Evolutionary conservation across 176 grass and related monocot species (phyloP).

Genomic region (Zoysia japonica): DNA sequence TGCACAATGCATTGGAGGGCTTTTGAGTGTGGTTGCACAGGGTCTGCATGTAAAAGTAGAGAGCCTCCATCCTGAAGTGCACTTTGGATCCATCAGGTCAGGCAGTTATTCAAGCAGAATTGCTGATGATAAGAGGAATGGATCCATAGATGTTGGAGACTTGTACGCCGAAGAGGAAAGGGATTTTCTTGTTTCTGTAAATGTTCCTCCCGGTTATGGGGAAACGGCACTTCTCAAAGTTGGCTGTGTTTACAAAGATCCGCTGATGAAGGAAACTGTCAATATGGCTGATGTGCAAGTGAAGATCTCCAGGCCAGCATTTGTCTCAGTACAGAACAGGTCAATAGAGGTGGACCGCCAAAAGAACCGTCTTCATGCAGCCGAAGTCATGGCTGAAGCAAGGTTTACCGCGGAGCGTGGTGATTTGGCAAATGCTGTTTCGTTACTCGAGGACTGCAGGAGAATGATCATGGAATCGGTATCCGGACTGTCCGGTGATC

Average conservation of each 20-base stretch:
- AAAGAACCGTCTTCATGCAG: slow-evolving; percentile 80
- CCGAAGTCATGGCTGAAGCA: slow-evolving; percentile 81
- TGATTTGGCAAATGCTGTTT: slow-evolving; percentile 61
- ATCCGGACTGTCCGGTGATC: slow-evolving; percentile 64
- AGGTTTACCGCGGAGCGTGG: slow-evolving; percentile 62
- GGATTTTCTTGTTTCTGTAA: slow-evolving; percentile 83
- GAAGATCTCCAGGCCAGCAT: slow-evolving; percentile 65
- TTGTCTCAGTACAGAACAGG: slow-evolving; percentile 44
- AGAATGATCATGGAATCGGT: slow-evolving; percentile 58
- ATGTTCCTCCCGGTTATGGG: slow-evolving; percentile 51
- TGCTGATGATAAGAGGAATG: slow-evolving; percentile 54
- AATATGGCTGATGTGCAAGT: slow-evolving; percentile 65
- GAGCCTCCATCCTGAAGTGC: slow-evolving; percentile 58
- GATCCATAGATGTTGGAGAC: slow-evolving; percentile 74
- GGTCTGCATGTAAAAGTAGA: slow-evolving; percentile 63
- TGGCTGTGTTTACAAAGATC: slow-evolving; percentile 73
- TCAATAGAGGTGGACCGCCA: slow-evolving; percentile 85
- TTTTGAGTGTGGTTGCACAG: slow-evolving; percentile 83
- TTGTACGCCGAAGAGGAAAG: slow-evolving; percentile 91
- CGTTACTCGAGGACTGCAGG: slow-evolving; percentile 69
- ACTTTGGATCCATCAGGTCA: slow-evolving; percentile 70
- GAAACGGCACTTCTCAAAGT: slow-evolving; percentile 61
- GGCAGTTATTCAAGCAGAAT: slow-evolving; percentile 71
- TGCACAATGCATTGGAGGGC: slow-evolving; percentile 92
- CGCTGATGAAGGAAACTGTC: slow-evolving; percentile 62